Evolutionary conservation across 805 yeast genomes (phyloP).

Genomic region (Metschnikowia anglica): DNA sequence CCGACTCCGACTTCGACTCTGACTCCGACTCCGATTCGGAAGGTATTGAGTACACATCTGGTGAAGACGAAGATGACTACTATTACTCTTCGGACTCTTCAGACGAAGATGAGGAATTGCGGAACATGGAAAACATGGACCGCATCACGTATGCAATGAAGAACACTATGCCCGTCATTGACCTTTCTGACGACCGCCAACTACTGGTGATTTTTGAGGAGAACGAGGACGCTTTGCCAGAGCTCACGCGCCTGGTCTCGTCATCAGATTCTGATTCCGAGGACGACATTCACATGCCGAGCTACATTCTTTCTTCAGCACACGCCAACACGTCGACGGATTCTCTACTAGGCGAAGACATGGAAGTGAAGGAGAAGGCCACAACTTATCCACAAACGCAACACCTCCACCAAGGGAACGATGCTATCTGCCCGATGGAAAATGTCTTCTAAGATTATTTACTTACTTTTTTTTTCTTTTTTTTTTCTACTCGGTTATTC

Average conservation of each 20-base stretch:
- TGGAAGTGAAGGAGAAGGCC: neutral
- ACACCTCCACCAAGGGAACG: conserved; percentile 25
- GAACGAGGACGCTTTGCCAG: conserved; percentile 18
- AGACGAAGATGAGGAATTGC: conserved; percentile 28
- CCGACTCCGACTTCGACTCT: conserved; percentile 27
- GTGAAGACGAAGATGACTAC: conserved; percentile 23
- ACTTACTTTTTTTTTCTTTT: neutral
- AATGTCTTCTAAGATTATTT: conserved; percentile 31
- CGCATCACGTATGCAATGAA: neutral
- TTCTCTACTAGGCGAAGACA: conserved; percentile 2
- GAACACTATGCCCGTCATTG: conserved; percentile 15
- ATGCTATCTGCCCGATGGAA: conserved; percentile 40
- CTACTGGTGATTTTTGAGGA: conserved; percentile 18
- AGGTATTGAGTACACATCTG: conserved; percentile 8
- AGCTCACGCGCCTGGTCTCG: conserved; percentile 17
- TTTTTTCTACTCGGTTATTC: conserved; percentile 21
- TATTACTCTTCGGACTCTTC: conserved; percentile 25
- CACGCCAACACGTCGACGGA: conserved; percentile 8
- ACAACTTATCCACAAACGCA: neutral
- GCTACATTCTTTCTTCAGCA: conserved; percentile 11
- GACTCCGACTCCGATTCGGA: conserved; percentile 27
- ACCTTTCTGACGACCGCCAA: conserved; percentile 14
- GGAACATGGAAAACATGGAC: neutral
- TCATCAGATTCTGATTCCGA: conserved; percentile 20
- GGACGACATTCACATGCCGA: conserved; percentile 14